phyloP scores from a whole-genome alignment of 2,329 filamentous ascomycete genomes.

The Akanthomyces lecanii region DNA sequence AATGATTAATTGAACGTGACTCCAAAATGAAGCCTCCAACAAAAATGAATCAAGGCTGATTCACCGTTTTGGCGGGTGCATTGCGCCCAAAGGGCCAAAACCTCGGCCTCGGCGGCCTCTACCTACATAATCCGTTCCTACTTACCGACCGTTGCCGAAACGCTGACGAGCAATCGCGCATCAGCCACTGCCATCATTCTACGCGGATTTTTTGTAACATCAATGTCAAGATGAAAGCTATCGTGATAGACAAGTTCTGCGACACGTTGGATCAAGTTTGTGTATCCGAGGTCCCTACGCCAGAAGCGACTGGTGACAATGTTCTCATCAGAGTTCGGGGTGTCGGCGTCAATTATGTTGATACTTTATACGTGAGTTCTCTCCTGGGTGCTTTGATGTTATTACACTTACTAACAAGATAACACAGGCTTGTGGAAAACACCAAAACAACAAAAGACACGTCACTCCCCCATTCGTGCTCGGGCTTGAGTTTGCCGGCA shows the following conservation, averaged over 20 bases:
- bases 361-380: conserved; percentile 48
- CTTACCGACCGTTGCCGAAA: conserved; percentile 1
- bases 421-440: conserved; percentile 46
- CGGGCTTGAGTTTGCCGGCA: conserved; percentile 58
- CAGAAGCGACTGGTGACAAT: conserved; percentile 19
- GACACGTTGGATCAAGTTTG: conserved; percentile 24
- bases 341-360: conserved; percentile 56
- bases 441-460: conserved; percentile 57
- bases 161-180: not conserved
- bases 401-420: not conserved
- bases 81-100: not conserved
- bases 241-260: conserved; percentile 27
- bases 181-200: not conserved
- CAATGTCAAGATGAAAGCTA: conserved; percentile 26
- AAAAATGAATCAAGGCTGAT: too few species aligned
- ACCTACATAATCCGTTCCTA: not conserved
- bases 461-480: conserved; percentile 54
- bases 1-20: too few species aligned
- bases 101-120: not conserved
- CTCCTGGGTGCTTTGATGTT: not conserved
- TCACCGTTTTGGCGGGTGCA: not conserved
- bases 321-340: conserved; percentile 42
- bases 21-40: not conserved
- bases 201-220: not conserved
- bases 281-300: conserved; percentile 24